Conservation (phyloP, 257 asterid genomes). For the Echium plantagineum region DNA sequence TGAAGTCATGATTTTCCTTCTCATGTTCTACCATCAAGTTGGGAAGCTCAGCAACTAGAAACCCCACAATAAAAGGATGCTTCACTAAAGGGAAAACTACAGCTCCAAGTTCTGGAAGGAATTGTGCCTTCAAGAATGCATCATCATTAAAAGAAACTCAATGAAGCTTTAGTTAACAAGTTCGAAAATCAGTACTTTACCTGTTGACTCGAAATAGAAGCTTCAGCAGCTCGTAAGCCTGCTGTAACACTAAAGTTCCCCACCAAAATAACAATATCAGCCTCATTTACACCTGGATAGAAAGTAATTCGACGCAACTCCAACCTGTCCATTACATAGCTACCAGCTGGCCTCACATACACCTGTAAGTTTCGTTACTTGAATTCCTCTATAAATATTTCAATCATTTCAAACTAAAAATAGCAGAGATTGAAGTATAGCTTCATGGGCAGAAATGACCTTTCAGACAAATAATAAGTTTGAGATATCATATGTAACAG, state of each 20-base stretch:
- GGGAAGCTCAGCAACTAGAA: slow-evolving; percentile 88
- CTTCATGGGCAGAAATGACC: neutral
- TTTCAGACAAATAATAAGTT: neutral
- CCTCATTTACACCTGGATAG: slow-evolving; percentile 45
- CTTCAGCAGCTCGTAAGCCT: slow-evolving; percentile 77
- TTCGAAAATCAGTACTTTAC: slow-evolving; percentile 20
- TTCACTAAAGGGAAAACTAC: slow-evolving; percentile 86
- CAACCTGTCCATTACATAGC: slow-evolving; percentile 86
- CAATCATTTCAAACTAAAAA: no score
- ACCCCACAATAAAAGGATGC: slow-evolving; percentile 92
- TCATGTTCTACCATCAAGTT: slow-evolving; percentile 22
- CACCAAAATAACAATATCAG: slow-evolving; percentile 73
- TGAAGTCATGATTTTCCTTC: slow-evolving; percentile 28
- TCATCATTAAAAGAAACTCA: neutral
- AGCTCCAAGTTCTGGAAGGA: slow-evolving; percentile 73
- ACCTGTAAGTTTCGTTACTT: slow-evolving; percentile 31
- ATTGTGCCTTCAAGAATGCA: slow-evolving; percentile 43
- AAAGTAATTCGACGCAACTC: slow-evolving; percentile 71
- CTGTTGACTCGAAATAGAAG: slow-evolving; percentile 58
- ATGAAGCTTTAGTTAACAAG: neutral
- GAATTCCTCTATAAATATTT: neutral
- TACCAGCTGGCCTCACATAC: slow-evolving; percentile 95
- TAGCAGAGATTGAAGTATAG: neutral
- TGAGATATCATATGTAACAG: neutral
- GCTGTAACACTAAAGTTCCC: slow-evolving; percentile 67